phyloP scores from a whole-genome alignment of 495 filamentous ascomycete species.

The Aspergillus conjunctus region DNA sequence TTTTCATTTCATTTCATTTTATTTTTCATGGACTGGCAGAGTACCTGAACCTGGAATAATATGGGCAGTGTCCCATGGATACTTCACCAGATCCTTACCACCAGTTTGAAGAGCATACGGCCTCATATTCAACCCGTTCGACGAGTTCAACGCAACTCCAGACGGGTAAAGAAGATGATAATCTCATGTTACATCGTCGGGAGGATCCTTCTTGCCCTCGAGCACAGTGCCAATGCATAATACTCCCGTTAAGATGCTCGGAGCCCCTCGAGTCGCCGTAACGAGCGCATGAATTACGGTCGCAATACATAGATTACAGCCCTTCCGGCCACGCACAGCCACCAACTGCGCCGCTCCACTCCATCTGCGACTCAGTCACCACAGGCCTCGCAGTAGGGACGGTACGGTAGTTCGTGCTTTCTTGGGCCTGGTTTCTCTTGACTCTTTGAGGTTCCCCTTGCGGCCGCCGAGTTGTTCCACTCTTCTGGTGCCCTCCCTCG shows the following conservation, averaged over 20 bases:
- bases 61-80: not conserved
- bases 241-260: not conserved
- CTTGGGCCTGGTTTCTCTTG: slow-evolving; percentile 9
- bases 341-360: slow-evolving; percentile 1
- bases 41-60: not conserved
- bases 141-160: not conserved
- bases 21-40: not conserved
- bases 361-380: not conserved
- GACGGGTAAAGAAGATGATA: not conserved
- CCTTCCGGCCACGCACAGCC: not conserved
- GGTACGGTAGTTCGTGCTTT: not conserved
- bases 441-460: slow-evolving; percentile 23
- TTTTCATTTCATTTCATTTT: not conserved
- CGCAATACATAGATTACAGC: slow-evolving; percentile 3
- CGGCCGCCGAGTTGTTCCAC: slow-evolving; percentile 23
- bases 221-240: not conserved
- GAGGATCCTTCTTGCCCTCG: not conserved
- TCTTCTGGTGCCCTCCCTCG: slow-evolving; percentile 9
- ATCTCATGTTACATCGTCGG: slow-evolving; percentile 1
- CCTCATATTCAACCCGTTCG: too few species aligned
- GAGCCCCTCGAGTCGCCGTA: not conserved
- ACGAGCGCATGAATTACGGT: not conserved
- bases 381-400: too few species aligned
- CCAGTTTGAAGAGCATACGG: too few species aligned
- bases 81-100: too few species aligned